Base-by-base conservation (phyloP, 768 basidiomycete genomes). In the Neoboletus subvelutipes region DNA sequence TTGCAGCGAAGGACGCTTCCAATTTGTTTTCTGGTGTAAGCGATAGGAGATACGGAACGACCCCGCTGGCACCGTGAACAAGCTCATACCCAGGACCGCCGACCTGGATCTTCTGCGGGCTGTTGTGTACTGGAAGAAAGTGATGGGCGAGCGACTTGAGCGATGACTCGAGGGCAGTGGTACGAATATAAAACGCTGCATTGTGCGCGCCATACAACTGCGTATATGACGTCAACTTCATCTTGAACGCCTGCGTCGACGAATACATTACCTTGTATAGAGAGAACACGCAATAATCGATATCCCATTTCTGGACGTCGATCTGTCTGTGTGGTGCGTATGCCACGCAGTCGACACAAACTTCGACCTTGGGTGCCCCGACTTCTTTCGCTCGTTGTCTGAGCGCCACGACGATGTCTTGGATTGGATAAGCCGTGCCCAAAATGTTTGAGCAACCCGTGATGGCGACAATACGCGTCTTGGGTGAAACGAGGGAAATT, bases 41-140 rank as follows among this genome's bases (percentile, higher is more conserved):
- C 4, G 83, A 80, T 45, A 79, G 74, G 1, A 92, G 79, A 69
- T 92, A 91, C 0, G 79, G 77, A 11, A 85, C 68, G 17, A 88
- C 80, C 8, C 80, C 82, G 1, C 84, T 84, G 12, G 80, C 75
- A 4, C 74, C 82, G 64, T 86, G 86, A 20, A 84, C 81, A 18
- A 83, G 75, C 64, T 92, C 90, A 68, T 92, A 90, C 13, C 87
- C 86, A 0, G 86, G 83, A 0, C 88, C 88, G 11, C 89, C 89
- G 0, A 85, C 82, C 66, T 87, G 84, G 24, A 93, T 77, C 68
- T 89, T 90, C 73, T 81, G 80, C 0, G 83, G 64, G 13, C 73
- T 75, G 10, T 67, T 56, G 41, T 77, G 69, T 37, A 78, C 76
- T 5, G 71, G 56, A 48, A 90, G 77, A 76, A 92, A 91, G 74